Base-by-base conservation (phyloP, 768 basidiomycete species). In the Rhodotorula babjevae region DNA sequence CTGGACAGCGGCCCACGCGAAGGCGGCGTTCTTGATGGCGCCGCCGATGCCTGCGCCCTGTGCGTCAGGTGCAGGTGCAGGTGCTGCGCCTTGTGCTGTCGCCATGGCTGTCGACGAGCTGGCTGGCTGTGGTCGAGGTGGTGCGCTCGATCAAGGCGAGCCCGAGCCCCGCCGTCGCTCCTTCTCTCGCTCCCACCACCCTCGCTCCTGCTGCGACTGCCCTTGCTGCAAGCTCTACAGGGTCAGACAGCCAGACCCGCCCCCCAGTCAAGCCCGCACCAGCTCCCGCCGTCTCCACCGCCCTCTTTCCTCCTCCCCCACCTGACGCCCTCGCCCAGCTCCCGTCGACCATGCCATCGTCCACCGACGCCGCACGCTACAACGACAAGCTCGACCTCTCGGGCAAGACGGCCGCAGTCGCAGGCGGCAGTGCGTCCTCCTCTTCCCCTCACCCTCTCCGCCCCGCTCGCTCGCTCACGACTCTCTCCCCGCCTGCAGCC, bases 371-470 rank as follows among this genome's bases (percentile, higher is more conserved):
- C 0, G 55, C 58, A 40, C 62, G 63, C 16, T 47, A 60, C 60
- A 79, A 79, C 73, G 8, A 36, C 14, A 36, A 21, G 2, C 66
- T 79, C 61, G 61, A 77, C 56, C 71, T 77, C 46, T 1, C 59
- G 15, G 64, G 61, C 42, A 76, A 73, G 56, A 63, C 64, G 11
- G 75, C 75, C 10, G 76, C 68, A 14, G 67, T 77, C 49, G 40
- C 71, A 18, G 74, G 74, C 2, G 74, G 71, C 0, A 75, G 70
- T 60, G 25, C 40, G 60, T 47, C 60, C 23, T 25, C 2, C 40
- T 31, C 16, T 6, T 36, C n/a, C 29, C 57, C 57, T 52, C 56
- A 49, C 33, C n/a, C 44, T 18, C 44, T 16, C 44, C 9, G 36
- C 40, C 44, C 16, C 44, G 7, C 46, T 11, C 2, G 19, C 56